These are phyloP conservation scores for Ceratobasidium sp. DNA, from an alignment of 1,284 basidiomycete species.

Conservation along the genomic window DNA sequence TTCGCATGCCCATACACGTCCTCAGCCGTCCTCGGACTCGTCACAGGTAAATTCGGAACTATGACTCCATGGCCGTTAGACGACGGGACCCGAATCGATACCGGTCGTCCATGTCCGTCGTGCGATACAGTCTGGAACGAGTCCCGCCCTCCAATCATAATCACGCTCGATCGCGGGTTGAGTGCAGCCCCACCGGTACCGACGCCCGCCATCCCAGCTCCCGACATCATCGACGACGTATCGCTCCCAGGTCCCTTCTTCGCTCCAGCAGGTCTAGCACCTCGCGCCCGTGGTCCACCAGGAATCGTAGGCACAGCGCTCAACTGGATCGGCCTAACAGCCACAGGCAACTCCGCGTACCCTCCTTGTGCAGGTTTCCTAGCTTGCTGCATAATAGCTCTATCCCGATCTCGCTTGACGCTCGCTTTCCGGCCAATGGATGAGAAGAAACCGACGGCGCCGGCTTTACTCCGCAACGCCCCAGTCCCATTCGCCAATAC, in stretches of 20 bases:
- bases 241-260: background rate
- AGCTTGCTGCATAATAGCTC: constrained; percentile 26
- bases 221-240: background rate
- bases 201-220: background rate
- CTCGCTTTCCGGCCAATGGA: constrained; percentile 81
- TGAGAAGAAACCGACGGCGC: constrained; percentile 71
- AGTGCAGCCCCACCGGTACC: background rate
- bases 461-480: constrained; percentile 39
- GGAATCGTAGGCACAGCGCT: constrained; percentile 67
- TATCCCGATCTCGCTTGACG: constrained; percentile 58
- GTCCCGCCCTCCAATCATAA: constrained; percentile 46
- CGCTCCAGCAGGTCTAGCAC: background rate
- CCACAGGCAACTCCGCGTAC: constrained; percentile 54
- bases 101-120: constrained; percentile 22
- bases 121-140: constrained; percentile 43
- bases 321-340: constrained; percentile 56
- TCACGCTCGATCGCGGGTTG: constrained; percentile 39
- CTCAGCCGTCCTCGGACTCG: background rate
- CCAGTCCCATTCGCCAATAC: background rate
- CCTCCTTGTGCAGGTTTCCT: constrained; percentile 4
- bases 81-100: constrained; percentile 43
- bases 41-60: constrained; percentile 26
- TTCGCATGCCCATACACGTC: constrained; percentile 9
- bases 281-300: constrained; percentile 78
- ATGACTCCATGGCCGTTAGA: constrained; percentile 40